Base-by-base conservation (phyloP, 2,329 filamentous ascomycete species). In the Fusarium sp. region DNA sequence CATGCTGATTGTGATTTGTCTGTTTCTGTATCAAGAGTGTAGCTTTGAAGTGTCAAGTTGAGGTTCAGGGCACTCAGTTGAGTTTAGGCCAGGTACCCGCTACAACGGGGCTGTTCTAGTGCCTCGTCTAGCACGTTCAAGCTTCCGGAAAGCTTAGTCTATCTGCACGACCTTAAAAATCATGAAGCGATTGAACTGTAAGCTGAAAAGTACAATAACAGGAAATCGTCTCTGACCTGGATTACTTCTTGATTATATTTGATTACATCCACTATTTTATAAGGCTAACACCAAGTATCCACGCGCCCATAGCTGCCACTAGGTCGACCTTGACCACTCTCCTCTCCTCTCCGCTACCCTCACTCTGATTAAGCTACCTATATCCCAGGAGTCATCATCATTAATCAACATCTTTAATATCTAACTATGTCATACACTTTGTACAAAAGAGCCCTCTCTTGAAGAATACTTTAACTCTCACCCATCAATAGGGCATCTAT, bases 401-500 rank as follows among this genome's bases (percentile, higher is more conserved):
- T 76, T 72, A 77, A 72, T 74, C 70, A 58, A 55, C 72, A 38
- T 70, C 72, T 71, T 70, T 60, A 39, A 58, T 72, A 66, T 78
- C 70, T 77, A 59, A 48, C 56, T 51, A 75, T 74, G 60, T 62
- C 68, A 74, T 77, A 74, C 70, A 73, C 47, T 72, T 70, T 73
- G 68, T 77, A 78, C 72, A 77, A 69, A 75, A 70, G 57, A 67
- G 41, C 48, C 48, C 31, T 41, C 56, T 58, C 57, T 61, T 49
- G 33, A 36, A 52, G 55, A 57, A 42, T 51, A 39, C 24, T 47
- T 58, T 38, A 44, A 60, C 26, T 24, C 47, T 80, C 80, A 89
- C 61, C 87, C 88, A 77, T 90, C 88, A 78, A 90, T 86, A 15
- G 88, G 88, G 78, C 89, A 90, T 74, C 83, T 84, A 79, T 88